A percentile compares a stretch with the other conserved stretches of the same genome.
These are phyloP conservation scores for Hymenoscyphus scutula DNA, from an alignment of 2,329 filamentous ascomycete species.

Conservation along the genomic window DNA sequence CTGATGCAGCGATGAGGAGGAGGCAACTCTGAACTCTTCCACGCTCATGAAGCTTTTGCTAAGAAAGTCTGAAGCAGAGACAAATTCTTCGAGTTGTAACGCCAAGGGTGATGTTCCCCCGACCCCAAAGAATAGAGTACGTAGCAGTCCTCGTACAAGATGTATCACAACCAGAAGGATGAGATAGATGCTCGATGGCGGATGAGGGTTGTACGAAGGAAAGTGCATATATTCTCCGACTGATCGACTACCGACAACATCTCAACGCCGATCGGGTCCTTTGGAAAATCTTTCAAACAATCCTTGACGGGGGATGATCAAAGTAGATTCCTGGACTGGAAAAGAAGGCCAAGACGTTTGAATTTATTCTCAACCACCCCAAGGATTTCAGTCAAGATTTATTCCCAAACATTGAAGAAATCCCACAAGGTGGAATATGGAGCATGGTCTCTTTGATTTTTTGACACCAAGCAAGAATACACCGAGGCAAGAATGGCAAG, in stretches of 20 bases:
- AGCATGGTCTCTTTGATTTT: neutral
- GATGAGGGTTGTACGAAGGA: neutral
- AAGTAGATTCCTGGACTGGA: neutral
- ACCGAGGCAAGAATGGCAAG: neutral
- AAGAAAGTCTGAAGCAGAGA: neutral
- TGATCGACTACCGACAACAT: too few relatives aligned
- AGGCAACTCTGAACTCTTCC: neutral
- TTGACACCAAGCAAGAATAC: neutral
- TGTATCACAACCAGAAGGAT: too few relatives aligned
- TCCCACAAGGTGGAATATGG: neutral
- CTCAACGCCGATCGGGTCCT: neutral
- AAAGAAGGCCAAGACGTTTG: neutral
- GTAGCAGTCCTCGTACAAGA: neutral
- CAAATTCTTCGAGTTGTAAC: neutral
- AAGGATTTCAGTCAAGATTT: neutral
- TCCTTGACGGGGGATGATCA: neutral
- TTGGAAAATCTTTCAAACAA: neutral
- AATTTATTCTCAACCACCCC: conserved; percentile 1
- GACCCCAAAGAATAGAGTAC: neutral
- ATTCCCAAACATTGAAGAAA: neutral
- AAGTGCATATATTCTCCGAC: neutral
- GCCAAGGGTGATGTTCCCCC: conserved; percentile 2
- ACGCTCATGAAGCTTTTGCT: neutral
- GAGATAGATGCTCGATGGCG: neutral
- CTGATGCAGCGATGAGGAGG: neutral